Conservation (phyloP, 2,329 filamentous ascomycete genomes). For the Hymenotorrendiella dingleyae region DNA sequence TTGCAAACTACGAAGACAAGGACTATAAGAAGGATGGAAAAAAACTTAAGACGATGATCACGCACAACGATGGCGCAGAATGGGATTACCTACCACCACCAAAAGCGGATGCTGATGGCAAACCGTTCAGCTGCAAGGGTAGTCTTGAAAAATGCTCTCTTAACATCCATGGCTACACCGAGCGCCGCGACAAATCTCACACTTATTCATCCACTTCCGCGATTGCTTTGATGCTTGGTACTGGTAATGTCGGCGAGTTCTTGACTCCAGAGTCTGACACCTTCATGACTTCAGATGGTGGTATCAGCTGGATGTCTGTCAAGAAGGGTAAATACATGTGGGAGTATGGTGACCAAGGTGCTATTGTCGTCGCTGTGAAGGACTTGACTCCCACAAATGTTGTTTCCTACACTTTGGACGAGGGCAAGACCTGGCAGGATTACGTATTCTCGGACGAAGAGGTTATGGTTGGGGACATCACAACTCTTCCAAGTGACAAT, state of each 20-base stretch:
- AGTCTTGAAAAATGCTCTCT: slow-evolving; percentile 69
- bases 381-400: slow-evolving; percentile 61
- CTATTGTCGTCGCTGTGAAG: slow-evolving; percentile 81
- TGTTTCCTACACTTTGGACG: slow-evolving; percentile 72
- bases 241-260: slow-evolving; percentile 77
- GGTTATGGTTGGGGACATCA: slow-evolving; percentile 71
- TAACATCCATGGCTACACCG: slow-evolving; percentile 93
- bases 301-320: slow-evolving; percentile 77
- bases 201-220: slow-evolving; percentile 86
- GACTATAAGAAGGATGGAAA: slow-evolving; percentile 58
- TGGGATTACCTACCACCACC: slow-evolving; percentile 79
- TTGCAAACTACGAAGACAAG: slow-evolving; percentile 62
- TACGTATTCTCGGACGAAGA: slow-evolving; percentile 68
- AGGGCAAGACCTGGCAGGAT: slow-evolving; percentile 73
- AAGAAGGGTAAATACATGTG: slow-evolving; percentile 87
- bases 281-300: slow-evolving; percentile 88
- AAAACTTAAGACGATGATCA: slow-evolving; percentile 83
- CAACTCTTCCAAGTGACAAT: slow-evolving; percentile 81
- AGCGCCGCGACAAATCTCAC: slow-evolving; percentile 72
- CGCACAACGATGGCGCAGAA: slow-evolving; percentile 89
- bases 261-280: slow-evolving; percentile 62
- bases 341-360: slow-evolving; percentile 94
- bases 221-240: slow-evolving; percentile 82
- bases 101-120: slow-evolving; percentile 60
- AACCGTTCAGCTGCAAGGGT: slow-evolving; percentile 62